Conservation (phyloP, 257 asterid genomes). For the Rehmannia glutinosa region DNA sequence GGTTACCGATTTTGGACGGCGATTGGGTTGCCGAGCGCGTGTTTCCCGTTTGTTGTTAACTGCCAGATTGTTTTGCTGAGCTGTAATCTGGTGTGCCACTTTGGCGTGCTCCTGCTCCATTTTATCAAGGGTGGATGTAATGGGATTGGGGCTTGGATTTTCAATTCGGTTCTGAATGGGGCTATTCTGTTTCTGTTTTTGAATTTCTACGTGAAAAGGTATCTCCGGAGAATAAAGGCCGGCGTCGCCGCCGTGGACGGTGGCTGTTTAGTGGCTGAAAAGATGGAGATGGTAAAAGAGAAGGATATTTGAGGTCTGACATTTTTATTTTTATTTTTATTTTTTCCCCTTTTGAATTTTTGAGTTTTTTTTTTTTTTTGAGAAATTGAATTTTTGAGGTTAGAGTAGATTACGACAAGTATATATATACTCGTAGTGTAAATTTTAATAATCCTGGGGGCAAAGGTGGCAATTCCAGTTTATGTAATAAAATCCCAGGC, state of each 20-base stretch:
- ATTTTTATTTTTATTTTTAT: background rate
- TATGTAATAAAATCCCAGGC: no score
- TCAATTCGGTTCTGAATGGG: conserved; percentile 74
- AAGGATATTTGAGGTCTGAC: conserved; percentile 28
- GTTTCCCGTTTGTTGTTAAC: conserved; percentile 40
- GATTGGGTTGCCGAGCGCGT: conserved; percentile 28
- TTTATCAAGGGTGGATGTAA: conserved; percentile 78
- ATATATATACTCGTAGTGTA: background rate
- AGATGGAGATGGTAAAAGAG: conserved; percentile 22
- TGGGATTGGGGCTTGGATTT: conserved; percentile 86
- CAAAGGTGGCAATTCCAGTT: no score
- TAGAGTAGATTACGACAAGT: background rate
- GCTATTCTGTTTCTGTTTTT: conserved; percentile 59
- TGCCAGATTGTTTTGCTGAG: conserved; percentile 45
- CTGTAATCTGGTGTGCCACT: conserved; percentile 68
- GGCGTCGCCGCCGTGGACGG: conserved; percentile 11
- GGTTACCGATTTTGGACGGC: conserved; percentile 50
- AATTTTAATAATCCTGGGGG: no score
- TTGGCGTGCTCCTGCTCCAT: conserved; percentile 65
- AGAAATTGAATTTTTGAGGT: no score
- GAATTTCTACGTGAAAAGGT: conserved; percentile 59
- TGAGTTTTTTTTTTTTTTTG: no score
- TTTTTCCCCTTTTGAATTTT: background rate
- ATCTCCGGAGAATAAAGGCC: conserved; percentile 20
- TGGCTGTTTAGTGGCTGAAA: conserved; percentile 3